Conservation (phyloP, 495 filamentous ascomycete genomes). For the Daldinia childiae region DNA sequence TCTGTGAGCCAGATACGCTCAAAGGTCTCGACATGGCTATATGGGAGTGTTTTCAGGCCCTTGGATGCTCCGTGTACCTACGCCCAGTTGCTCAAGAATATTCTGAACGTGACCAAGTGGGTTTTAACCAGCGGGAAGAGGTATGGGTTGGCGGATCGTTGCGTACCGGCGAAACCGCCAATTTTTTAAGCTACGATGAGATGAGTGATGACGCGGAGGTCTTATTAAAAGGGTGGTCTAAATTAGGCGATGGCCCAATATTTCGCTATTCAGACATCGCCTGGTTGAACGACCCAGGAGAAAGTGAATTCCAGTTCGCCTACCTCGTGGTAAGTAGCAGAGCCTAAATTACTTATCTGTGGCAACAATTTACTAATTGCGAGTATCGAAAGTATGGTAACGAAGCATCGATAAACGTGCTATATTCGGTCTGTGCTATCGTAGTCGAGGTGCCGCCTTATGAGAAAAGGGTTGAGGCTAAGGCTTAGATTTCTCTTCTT, state of each 20-base stretch:
- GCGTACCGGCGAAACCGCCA: too few relatives aligned
- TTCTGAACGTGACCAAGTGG: too few relatives aligned
- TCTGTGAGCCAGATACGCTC: too few relatives aligned
- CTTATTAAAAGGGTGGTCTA: neutral
- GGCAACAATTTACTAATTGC: neutral
- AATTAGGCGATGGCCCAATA: neutral
- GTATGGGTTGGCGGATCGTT: too few relatives aligned
- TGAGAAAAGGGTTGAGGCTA: neutral
- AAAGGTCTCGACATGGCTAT: too few relatives aligned
- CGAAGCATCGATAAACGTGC: neutral
- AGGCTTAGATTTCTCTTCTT: neutral
- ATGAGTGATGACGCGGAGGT: too few relatives aligned
- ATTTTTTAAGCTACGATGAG: too few relatives aligned
- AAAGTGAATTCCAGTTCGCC: neutral
- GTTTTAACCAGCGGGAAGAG: too few relatives aligned
- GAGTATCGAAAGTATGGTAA: neutral
- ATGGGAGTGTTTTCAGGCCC: too few relatives aligned
- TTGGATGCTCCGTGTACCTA: too few relatives aligned
- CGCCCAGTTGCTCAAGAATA: too few relatives aligned
- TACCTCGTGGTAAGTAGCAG: neutral
- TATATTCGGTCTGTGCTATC: neutral
- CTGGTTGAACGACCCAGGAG: neutral
- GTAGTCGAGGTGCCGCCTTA: neutral
- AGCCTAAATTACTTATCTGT: neutral
- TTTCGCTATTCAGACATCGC: neutral